Evolutionary conservation across 2,329 filamentous ascomycete species (phyloP).

Genomic region (Curvularia spicifera): DNA sequence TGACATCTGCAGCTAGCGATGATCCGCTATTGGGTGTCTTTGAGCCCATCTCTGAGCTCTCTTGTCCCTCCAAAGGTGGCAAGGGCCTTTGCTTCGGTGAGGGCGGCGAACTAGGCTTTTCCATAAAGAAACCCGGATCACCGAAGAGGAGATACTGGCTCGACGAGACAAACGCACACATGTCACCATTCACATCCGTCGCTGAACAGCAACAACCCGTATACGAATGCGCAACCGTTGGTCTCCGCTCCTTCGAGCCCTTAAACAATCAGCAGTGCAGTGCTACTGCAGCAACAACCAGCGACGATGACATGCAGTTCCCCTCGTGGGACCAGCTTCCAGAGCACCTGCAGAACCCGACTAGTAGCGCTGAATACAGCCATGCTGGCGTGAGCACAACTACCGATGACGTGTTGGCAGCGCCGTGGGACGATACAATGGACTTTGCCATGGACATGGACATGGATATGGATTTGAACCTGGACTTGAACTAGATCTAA

Average conservation of each 20-base stretch:
- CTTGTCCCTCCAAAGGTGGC: conserved; percentile 19
- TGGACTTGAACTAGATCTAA: conserved; percentile 18
- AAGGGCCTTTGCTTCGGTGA: conserved; percentile 31
- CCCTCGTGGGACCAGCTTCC: conserved; percentile 40
- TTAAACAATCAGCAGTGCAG: conserved; percentile 9
- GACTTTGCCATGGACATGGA: conserved; percentile 45
- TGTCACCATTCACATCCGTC: conserved; percentile 8
- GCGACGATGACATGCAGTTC: conserved; percentile 30
- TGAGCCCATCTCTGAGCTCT: conserved; percentile 31
- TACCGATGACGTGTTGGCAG: conserved; percentile 11
- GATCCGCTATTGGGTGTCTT: conserved; percentile 18
- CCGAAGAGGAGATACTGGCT: conserved; percentile 20
- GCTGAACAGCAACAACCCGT: conserved; percentile 1
- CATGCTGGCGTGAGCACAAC: conserved; percentile 17
- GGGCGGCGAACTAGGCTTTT: conserved; percentile 30
- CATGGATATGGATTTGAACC: conserved; percentile 31
- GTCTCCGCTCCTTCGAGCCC: conserved; percentile 17
- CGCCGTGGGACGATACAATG: conserved; percentile 42
- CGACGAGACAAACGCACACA: conserved; percentile 9
- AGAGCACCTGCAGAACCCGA: conserved; percentile 32
- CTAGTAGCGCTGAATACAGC: conserved; percentile 28
- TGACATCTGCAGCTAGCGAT: conserved; percentile 16
- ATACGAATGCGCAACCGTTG: conserved; percentile 12
- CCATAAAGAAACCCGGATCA: conserved; percentile 10
- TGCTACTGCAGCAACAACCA: background rate